phyloP scores from a whole-genome alignment of 2,329 filamentous ascomycete species.

The Pseudocercospora pini-densiflorae region DNA sequence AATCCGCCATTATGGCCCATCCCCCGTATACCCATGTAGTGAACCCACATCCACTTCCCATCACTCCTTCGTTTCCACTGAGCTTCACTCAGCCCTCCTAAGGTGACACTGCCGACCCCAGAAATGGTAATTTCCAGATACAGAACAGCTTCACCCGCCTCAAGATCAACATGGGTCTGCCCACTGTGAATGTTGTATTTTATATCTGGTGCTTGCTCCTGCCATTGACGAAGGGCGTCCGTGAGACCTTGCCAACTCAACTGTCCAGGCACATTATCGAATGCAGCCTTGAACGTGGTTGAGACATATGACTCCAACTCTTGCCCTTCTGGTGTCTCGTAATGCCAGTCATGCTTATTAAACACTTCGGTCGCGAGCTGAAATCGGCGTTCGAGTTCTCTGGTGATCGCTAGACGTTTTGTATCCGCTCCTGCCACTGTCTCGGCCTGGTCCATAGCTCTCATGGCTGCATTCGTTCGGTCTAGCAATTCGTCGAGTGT shows the following conservation, averaged over 20 bases:
- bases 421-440: not conserved
- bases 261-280: slow-evolving; percentile 11
- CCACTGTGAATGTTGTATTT: slow-evolving; percentile 8
- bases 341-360: slow-evolving; percentile 12
- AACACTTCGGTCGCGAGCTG: not conserved
- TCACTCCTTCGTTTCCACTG: slow-evolving; percentile 2
- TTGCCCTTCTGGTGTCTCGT: not conserved
- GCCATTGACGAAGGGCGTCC: slow-evolving; percentile 9
- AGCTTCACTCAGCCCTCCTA: slow-evolving; percentile 9
- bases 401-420: not conserved
- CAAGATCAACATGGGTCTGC: slow-evolving; percentile 13
- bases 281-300: slow-evolving; percentile 9
- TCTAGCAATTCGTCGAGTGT: no score
- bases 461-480: no score
- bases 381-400: slow-evolving; percentile 6
- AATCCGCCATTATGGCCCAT: slow-evolving; percentile 15
- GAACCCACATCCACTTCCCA: slow-evolving; percentile 12
- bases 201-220: slow-evolving; percentile 4
- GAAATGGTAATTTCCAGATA: slow-evolving; percentile 9
- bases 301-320: slow-evolving; percentile 7
- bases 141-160: slow-evolving; percentile 9
- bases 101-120: slow-evolving; percentile 4
- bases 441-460: no score
- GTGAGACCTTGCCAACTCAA: slow-evolving; percentile 7
- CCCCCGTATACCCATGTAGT: slow-evolving; percentile 11